Conservation (phyloP, 23 red algal species). For the Gracilaria domingensis region DNA sequence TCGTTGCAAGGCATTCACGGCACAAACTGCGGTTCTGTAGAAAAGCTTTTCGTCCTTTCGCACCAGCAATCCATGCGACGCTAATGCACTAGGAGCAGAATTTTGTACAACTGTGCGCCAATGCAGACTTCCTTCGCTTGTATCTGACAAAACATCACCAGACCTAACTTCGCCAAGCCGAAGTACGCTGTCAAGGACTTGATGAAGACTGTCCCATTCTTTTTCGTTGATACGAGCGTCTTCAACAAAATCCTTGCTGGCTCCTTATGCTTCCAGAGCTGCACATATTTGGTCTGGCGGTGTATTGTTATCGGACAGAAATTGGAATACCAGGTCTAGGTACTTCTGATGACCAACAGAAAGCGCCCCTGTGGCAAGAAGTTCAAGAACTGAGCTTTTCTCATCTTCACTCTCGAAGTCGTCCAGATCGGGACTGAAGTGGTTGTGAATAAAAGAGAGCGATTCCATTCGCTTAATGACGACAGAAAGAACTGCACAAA, state of each 20-base stretch:
- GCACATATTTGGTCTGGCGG: constrained; percentile 17
- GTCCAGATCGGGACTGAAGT: background rate
- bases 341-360: constrained; percentile 21
- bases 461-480: constrained; percentile 25
- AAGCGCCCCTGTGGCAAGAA: constrained; percentile 4
- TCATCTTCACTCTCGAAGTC: constrained; percentile 3
- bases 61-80: background rate
- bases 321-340: background rate
- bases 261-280: constrained; percentile 5
- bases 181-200: constrained; percentile 4
- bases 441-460: constrained; percentile 13
- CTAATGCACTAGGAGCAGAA: background rate
- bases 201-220: background rate
- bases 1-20: background rate
- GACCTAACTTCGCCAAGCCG: background rate
- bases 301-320: background rate
- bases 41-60: constrained; percentile 15
- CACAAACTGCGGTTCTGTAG: constrained; percentile 14
- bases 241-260: constrained; percentile 7
- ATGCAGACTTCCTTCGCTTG: background rate
- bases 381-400: constrained; percentile 13
- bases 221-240: background rate
- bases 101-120: constrained; percentile 14
- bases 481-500: constrained; percentile 17
- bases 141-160: background rate